phyloP scores from a whole-genome alignment of 1,284 basidiomycete species.

The Trametes sp. region DNA sequence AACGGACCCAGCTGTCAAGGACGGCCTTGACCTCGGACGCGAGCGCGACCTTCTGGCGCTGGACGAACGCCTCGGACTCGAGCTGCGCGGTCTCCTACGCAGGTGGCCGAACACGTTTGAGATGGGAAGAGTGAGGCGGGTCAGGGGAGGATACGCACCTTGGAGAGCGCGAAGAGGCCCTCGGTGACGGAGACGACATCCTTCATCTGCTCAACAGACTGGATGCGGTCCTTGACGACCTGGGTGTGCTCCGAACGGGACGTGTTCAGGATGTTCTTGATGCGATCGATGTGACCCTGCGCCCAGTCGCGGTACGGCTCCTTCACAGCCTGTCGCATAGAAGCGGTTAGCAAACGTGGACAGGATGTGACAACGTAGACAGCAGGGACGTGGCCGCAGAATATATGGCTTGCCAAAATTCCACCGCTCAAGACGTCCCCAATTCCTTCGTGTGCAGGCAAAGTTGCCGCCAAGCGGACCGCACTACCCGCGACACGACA shows the following conservation, averaged over 20 bases:
- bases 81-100: slow-evolving; percentile 89
- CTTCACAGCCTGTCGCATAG: slow-evolving; percentile 46
- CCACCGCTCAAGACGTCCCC: too few relatives aligned
- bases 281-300: slow-evolving; percentile 83
- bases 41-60: slow-evolving; percentile 89
- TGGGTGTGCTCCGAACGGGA: slow-evolving; percentile 92
- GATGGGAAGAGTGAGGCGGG: not conserved
- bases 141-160: slow-evolving; percentile 56
- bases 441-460: too few relatives aligned
- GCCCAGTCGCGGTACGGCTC: slow-evolving; percentile 97
- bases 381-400: too few relatives aligned
- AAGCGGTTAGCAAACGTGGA: not conserved
- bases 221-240: slow-evolving; percentile 93
- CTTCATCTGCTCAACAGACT: slow-evolving; percentile 91
- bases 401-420: too few relatives aligned
- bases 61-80: slow-evolving; percentile 91
- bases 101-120: not conserved
- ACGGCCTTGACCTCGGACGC: slow-evolving; percentile 93
- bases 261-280: slow-evolving; percentile 84
- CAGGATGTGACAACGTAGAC: too few relatives aligned
- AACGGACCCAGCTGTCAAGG: slow-evolving; percentile 98
- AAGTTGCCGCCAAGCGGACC: not conserved
- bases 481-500: slow-evolving; percentile 17
- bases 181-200: slow-evolving; percentile 93
- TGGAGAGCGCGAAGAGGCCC: slow-evolving; percentile 91